phyloP scores from a whole-genome alignment of 2,329 filamentous ascomycete species.

The Dactylellina haptotyla region DNA sequence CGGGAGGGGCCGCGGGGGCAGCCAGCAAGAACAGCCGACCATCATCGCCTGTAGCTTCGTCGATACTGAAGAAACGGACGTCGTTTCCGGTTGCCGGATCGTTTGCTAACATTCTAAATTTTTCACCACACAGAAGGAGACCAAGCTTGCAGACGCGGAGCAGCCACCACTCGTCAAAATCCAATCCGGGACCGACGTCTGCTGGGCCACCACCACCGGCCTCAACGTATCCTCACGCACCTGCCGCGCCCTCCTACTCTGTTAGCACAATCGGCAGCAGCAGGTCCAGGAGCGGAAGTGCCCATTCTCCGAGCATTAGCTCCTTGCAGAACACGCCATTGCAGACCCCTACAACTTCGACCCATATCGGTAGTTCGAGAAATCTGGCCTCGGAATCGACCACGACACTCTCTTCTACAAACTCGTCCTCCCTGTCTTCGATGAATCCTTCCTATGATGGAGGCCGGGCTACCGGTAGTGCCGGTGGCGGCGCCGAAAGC shows the following conservation, averaged over 20 bases:
- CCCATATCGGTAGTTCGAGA: conserved; percentile 36
- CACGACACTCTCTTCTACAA: conserved; percentile 49
- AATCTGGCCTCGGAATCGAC: conserved; percentile 44
- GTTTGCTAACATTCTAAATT: conserved; percentile 54
- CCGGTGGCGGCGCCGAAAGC: conserved; percentile 24
- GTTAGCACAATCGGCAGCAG: conserved; percentile 46
- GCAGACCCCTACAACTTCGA: conserved; percentile 50
- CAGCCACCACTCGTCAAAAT: conserved; percentile 50
- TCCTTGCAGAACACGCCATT: conserved; percentile 49
- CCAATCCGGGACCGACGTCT: conserved; percentile 49
- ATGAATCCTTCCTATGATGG: conserved; percentile 49
- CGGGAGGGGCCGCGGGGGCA: conserved; percentile 29
- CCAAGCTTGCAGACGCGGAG: conserved; percentile 54
- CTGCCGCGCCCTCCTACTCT: conserved; percentile 43
- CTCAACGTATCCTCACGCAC: conserved; percentile 51
- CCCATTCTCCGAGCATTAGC: conserved; percentile 50
- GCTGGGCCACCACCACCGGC: conserved; percentile 48
- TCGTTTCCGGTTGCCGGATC: conserved; percentile 53
- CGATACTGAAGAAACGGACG: conserved; percentile 47
- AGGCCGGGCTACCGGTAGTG: conserved; percentile 25
- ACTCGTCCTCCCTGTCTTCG: conserved; percentile 41
- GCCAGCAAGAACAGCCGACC: conserved; percentile 41
- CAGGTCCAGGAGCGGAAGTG: conserved; percentile 51
- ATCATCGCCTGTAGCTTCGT: conserved; percentile 50
- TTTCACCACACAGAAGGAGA: conserved; percentile 54